Percentiles rank a stretch among this genome's conserved stretches.
Evolutionary conservation across 495 filamentous ascomycete species (phyloP).

Genomic region (Aspergillus funiculosus): DNA sequence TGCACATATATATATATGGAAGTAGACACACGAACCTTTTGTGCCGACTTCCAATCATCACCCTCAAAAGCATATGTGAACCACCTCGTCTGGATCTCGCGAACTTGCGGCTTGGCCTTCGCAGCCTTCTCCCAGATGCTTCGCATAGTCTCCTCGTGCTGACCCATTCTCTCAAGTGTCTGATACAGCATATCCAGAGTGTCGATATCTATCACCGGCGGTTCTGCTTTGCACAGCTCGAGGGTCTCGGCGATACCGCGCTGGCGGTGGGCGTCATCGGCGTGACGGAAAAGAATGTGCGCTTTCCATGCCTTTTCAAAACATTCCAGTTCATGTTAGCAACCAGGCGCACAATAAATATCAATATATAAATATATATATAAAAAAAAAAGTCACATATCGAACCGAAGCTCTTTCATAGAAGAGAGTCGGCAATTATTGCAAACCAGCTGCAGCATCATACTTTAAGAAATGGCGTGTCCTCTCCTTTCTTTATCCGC

Average conservation of each 20-base stretch:
- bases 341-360: neutral
- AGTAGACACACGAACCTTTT: slow-evolving; percentile 40
- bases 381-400: neutral
- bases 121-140: slow-evolving; percentile 52
- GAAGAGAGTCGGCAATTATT: neutral
- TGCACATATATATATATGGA: neutral
- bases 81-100: slow-evolving; percentile 50
- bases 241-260: slow-evolving; percentile 45
- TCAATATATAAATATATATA: neutral
- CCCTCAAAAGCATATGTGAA: slow-evolving; percentile 44
- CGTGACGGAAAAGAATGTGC: slow-evolving; percentile 41
- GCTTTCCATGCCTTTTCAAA: slow-evolving; percentile 46
- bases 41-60: slow-evolving; percentile 52
- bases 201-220: slow-evolving; percentile 46
- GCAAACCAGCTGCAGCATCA: slow-evolving; percentile 4
- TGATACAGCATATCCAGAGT: slow-evolving; percentile 43
- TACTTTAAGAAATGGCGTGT: slow-evolving; percentile 39
- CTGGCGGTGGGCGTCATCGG: slow-evolving; percentile 39
- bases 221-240: slow-evolving; percentile 40
- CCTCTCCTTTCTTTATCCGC: slow-evolving; percentile 56
- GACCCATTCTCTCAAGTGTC: slow-evolving; percentile 30
- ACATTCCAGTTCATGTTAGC: slow-evolving; percentile 16
- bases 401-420: slow-evolving; percentile 10
- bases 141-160: slow-evolving; percentile 30
- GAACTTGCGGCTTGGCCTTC: slow-evolving; percentile 45